Evolutionary conservation across 495 filamentous ascomycete genomes (phyloP), one percentile per base, ranked within the genome.

Genomic region (Trichoderma orchidacearum): DNA sequence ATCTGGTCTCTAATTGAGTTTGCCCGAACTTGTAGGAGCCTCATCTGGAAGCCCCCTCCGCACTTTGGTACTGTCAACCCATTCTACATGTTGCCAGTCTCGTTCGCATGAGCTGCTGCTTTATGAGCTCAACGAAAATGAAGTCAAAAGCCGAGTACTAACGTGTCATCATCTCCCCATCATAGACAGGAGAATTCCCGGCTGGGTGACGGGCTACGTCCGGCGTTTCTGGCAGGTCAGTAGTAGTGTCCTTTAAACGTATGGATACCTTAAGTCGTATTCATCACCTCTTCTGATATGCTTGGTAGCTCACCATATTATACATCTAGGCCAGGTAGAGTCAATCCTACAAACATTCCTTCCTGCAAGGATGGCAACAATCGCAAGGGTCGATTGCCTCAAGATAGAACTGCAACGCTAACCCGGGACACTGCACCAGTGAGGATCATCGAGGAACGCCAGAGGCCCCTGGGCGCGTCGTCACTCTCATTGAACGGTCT

Each of bases 41-140:
- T 98, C 68, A 97, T 98, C 57, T 98, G 92, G 92, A 98, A 98
- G 67, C 92, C 93, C 25, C 94, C 93, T 51, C 93, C 94, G 53
- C 87, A 95, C 66, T 96, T 84, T 68, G 92, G 93, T 96, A 83
- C 56, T 75, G 29, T 11, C 41, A 35, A 51, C 56, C 45, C 41
- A n/a, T 17, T 53, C 21, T 25, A 23, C 56, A 18, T 34, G n/a
- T n/a, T n/a, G n/a, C n/a, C n/a, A n/a, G n/a, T n/a, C n/a, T n/a
- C n/a, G n/a, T n/a, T n/a, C n/a, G n/a, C n/a, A n/a, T n/a, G n/a
- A n/a, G n/a, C 56, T 25, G 3, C 9, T 50, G 21, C 18, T 29
- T 23, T 29, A 8, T 53, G 31, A n/a, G 3, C 12, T 25, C 51
- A 18, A 17, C 9, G 18, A 25, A 23, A 48, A 25, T 5, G 35